These are phyloP conservation scores for Pyrenophora tritici-repentis DNA, from an alignment of 2,329 filamentous ascomycete genomes.

Conservation along the genomic window DNA sequence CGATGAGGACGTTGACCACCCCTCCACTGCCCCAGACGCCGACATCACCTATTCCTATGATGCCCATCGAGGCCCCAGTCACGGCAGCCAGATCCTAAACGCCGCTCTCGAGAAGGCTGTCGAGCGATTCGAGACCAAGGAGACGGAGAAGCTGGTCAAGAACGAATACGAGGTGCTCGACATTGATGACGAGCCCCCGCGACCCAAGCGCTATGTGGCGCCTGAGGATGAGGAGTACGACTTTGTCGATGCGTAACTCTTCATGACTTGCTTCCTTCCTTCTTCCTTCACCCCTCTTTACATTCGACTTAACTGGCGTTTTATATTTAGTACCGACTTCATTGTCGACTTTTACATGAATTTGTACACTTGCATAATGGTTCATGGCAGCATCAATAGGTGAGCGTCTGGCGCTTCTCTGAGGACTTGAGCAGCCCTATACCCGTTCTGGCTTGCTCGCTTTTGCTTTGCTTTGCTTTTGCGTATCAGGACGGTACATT, in stretches of 20 bases:
- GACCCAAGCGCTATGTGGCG: conserved; percentile 38
- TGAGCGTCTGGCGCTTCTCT: conserved; percentile 49
- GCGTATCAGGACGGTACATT: conserved; percentile 9
- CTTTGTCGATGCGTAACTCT: conserved; percentile 43
- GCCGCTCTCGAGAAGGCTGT: conserved; percentile 62
- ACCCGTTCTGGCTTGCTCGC: conserved; percentile 37
- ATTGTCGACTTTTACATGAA: conserved; percentile 19
- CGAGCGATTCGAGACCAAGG: conserved; percentile 63
- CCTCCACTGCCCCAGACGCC: conserved; percentile 53
- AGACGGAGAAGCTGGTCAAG: conserved; percentile 65
- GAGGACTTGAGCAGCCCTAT: conserved; percentile 50
- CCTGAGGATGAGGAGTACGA: conserved; percentile 50
- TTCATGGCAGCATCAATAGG: conserved; percentile 48
- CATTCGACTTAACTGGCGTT: conserved; percentile 33
- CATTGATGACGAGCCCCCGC: conserved; percentile 41
- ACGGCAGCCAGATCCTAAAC: conserved; percentile 63
- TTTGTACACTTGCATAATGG: conserved; percentile 39
- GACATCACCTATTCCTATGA: conserved; percentile 62
- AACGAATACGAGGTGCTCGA: conserved; percentile 63
- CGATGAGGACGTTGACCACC: conserved; percentile 52
- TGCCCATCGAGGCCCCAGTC: conserved; percentile 53
- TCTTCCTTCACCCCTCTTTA: conserved; percentile 13
- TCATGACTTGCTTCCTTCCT: conserved; percentile 8
- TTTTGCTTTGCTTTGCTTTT: conserved; percentile 11
- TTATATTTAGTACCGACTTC: conserved; percentile 23